Percentiles rank a stretch among this genome's conserved stretches.
Conservation (phyloP, 768 basidiomycete genomes). For the Lactifluus hygrophoroides region DNA sequence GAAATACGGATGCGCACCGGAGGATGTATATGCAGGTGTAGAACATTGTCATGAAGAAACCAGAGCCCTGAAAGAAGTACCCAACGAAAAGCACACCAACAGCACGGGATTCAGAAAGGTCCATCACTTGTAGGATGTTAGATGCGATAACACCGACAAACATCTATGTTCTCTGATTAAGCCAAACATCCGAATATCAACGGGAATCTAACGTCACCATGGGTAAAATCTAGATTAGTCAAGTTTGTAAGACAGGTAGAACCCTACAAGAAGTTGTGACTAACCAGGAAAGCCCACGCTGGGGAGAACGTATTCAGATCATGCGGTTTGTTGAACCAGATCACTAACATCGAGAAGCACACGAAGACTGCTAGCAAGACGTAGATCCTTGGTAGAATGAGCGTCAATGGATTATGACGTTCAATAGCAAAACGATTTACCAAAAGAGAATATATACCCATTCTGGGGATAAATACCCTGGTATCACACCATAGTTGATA, state of each 20-base stretch:
- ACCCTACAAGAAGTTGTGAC: constrained; percentile 14
- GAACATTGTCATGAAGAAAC: constrained; percentile 43
- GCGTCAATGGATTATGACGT: background rate
- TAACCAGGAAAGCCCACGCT: constrained; percentile 32
- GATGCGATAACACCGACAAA: constrained; percentile 40
- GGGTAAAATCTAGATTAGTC: constrained; percentile 27
- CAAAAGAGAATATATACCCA: constrained; percentile 39
- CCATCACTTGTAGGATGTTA: constrained; percentile 34
- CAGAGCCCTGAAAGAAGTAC: constrained; percentile 43
- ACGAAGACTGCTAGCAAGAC: constrained; percentile 31
- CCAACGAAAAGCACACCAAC: constrained; percentile 36
- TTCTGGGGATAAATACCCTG: constrained; percentile 28
- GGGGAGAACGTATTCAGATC: constrained; percentile 34
- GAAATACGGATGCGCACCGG: constrained; percentile 26
- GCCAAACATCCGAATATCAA: background rate
- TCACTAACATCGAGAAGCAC: constrained; percentile 41
- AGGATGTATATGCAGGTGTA: constrained; percentile 44
- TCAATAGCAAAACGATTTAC: constrained; percentile 21
- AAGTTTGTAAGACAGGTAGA: background rate
- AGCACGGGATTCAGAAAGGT: constrained; percentile 29
- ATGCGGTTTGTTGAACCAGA: constrained; percentile 42
- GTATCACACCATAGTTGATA: constrained; percentile 37
- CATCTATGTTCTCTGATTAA: constrained; percentile 29
- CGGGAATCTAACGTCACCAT: constrained; percentile 19
- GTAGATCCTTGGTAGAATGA: constrained; percentile 31